Evolutionary conservation across 1,139 yeast species (phyloP).

Genomic region (Scheffersomyces cryptocercus): DNA sequence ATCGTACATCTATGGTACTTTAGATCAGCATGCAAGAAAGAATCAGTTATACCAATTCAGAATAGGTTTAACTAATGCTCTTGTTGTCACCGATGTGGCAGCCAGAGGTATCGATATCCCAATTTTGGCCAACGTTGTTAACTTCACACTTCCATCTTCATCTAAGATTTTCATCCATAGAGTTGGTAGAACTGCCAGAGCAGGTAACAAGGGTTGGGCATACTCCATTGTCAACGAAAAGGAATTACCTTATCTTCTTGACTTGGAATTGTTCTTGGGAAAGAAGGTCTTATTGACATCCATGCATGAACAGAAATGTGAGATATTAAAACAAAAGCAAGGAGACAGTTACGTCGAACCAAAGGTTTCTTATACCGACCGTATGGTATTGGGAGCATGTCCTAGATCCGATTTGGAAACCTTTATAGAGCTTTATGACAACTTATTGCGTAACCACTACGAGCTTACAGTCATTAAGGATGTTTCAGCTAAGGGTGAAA

Average conservation of each 20-base stretch:
- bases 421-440: slow-evolving; percentile 70
- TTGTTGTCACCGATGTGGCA: slow-evolving; percentile 98
- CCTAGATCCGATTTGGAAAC: slow-evolving; percentile 75
- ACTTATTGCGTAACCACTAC: slow-evolving; percentile 61
- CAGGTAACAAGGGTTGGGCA: slow-evolving; percentile 98
- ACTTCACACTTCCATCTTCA: slow-evolving; percentile 86
- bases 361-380: slow-evolving; percentile 67
- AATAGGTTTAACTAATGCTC: slow-evolving; percentile 73
- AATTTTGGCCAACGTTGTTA: slow-evolving; percentile 88
- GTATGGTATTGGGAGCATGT: slow-evolving; percentile 80
- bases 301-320: slow-evolving; percentile 65
- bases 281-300: slow-evolving; percentile 71
- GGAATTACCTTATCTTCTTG: slow-evolving; percentile 88
- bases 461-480: slow-evolving; percentile 66
- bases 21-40: slow-evolving; percentile 93
- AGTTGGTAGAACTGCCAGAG: slow-evolving; percentile 99
- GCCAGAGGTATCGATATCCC: slow-evolving; percentile 99
- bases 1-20: slow-evolving; percentile 89
- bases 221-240: slow-evolving; percentile 82
- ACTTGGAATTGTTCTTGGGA: slow-evolving; percentile 87
- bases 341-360: slow-evolving; percentile 46
- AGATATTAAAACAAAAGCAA: slow-evolving; percentile 47
- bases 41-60: slow-evolving; percentile 85
- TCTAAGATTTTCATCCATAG: slow-evolving; percentile 94
- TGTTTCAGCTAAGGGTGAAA: slow-evolving; percentile 86